These are phyloP conservation scores for Russula foetens DNA, from an alignment of 768 basidiomycete genomes.

Conservation along the genomic window DNA sequence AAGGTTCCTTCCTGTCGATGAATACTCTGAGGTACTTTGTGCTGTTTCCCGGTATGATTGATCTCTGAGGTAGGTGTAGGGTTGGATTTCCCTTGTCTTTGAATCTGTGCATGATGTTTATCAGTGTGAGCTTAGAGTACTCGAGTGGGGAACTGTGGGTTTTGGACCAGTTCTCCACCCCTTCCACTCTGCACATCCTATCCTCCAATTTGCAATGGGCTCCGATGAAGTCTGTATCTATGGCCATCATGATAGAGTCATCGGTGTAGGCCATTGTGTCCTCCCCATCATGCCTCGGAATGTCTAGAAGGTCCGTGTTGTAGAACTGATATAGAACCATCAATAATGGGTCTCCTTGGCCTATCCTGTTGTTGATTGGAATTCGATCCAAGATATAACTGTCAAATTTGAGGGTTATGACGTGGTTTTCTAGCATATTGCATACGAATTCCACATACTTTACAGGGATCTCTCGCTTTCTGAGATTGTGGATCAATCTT, in stretches of 20 bases:
- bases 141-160: not conserved
- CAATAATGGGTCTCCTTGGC: slow-evolving; percentile 8
- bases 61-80: too few relatives aligned
- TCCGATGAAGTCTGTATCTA: not conserved
- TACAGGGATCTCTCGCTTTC: not conserved
- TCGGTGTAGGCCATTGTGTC: slow-evolving; percentile 2
- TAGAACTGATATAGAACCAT: too few relatives aligned
- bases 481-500: not conserved
- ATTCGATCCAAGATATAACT: not conserved
- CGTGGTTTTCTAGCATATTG: not conserved
- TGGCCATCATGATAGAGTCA: not conserved
- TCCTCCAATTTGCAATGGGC: not conserved
- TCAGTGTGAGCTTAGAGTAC: not conserved
- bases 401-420: not conserved
- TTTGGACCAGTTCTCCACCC: too few relatives aligned
- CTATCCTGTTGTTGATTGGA: slow-evolving; percentile 20
- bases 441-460: not conserved
- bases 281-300: too few relatives aligned
- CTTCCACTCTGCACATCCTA: too few relatives aligned
- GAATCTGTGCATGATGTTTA: not conserved
- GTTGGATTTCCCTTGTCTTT: too few relatives aligned
- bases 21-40: not conserved
- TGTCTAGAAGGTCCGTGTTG: too few relatives aligned
- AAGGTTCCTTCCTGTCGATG: not conserved
- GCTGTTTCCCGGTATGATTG: not conserved